Base-by-base conservation (phyloP, 495 filamentous ascomycete genomes). In the Aspergillus sparsus region DNA sequence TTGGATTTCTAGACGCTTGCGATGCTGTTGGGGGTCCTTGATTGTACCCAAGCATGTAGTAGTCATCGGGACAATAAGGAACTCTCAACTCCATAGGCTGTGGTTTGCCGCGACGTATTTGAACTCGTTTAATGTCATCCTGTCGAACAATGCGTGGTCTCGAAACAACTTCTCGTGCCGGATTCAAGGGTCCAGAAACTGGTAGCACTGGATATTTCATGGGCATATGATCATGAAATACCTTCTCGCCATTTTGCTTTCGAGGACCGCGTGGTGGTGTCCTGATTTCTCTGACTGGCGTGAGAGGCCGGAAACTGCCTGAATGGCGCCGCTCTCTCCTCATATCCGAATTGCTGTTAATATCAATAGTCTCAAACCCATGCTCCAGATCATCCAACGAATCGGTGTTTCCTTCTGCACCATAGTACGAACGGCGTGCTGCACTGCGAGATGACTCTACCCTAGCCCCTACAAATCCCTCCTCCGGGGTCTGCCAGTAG, bases 111-210 rank as follows among this genome's bases (percentile, higher is more conserved):
- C 63, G 67, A 31, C 71, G 68, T 35, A 74, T 69, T 21, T 76
- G 59, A 1, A 77, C 71, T 11, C 69, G 65, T 51, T 69, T 74
- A 46, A 77, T 77, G 46, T 77, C 75, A 33, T 75, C 69, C 13
- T 61, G 67, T 10, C 66, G 64, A 21, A 76, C 65, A 34, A 76
- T 68, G 9, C 73, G 73, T 6, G 75, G 75, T 7, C 65, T 57
- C 3, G 73, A 73, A 7, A 76, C 60, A 7, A 74, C 68, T 44
- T 77, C 73, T 21, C 63, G 60, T 6, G 57, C 44, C 34, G 65
- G 60, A 7, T 50, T 65, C 9, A 68, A 36, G 7, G 57, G 54
- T 31, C 47, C 45, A n/a, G 62, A 58, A 18, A 55, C 33, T 9
- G 56, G 62, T 21, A 37, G 45, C 32, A 36, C 44, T 10, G 61